A percentile compares a stretch with the other conserved stretches of the same genome.
Evolutionary conservation across 257 asterid species (phyloP).

Genomic region (Haberlea rhodopensis): DNA sequence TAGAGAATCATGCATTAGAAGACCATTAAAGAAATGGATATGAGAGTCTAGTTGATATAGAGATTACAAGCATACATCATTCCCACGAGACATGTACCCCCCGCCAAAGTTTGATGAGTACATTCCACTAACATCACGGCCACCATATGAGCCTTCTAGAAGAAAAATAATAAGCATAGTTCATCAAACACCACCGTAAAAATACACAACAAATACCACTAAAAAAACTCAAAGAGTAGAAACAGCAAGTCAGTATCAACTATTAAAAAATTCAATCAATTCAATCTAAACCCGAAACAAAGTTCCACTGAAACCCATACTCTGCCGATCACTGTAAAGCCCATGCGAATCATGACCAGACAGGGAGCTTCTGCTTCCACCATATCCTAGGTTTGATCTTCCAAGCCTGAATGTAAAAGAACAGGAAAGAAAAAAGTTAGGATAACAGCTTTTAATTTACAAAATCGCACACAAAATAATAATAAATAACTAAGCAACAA

Average conservation of each 20-base stretch:
- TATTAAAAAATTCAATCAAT: neutral
- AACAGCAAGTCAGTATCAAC: no score
- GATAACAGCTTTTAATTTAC: neutral
- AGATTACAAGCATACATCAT: constrained; percentile 55
- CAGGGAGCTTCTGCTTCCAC: constrained; percentile 69
- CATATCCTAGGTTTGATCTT: constrained; percentile 77
- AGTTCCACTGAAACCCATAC: constrained; percentile 86
- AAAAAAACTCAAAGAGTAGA: no score
- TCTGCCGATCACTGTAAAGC: constrained; percentile 73
- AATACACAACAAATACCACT: neutral
- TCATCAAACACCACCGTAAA: neutral
- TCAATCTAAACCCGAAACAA: constrained; percentile 18
- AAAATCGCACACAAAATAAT: no score
- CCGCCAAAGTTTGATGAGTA: constrained; percentile 79
- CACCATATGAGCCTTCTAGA: constrained; percentile 70
- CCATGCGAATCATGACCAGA: constrained; percentile 85
- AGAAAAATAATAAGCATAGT: neutral
- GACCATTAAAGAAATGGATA: neutral
- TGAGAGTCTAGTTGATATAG: constrained; percentile 1
- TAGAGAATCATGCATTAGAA: neutral
- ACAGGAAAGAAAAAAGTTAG: neutral
- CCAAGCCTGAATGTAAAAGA: constrained; percentile 47
- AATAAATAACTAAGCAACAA: no score
- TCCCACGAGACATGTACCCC: constrained; percentile 74
- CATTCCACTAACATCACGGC: constrained; percentile 70